These are phyloP conservation scores for Bipolaris gigantea DNA, from an alignment of 2,329 filamentous ascomycete species.

Conservation along the genomic window DNA sequence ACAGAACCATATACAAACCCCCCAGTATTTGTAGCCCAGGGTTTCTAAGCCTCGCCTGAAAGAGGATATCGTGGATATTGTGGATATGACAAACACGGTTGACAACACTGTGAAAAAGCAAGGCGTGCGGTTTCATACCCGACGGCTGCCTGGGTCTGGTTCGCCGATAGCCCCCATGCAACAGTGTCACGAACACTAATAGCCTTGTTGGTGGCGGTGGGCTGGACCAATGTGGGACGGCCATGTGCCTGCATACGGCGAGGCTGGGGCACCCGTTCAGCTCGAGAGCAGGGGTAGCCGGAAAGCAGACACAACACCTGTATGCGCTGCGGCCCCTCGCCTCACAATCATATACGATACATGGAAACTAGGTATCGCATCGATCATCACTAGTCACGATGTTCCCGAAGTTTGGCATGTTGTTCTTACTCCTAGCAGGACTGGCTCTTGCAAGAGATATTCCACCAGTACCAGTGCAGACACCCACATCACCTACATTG, in stretches of 20 bases:
- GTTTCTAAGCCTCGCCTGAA: background rate
- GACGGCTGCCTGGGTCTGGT: background rate
- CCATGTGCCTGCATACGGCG: background rate
- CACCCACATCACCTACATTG: background rate
- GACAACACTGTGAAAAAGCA: background rate
- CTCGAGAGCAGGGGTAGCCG: conserved; percentile 10
- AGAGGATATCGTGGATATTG: background rate
- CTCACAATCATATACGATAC: background rate
- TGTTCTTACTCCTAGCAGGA: background rate
- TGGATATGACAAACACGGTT: background rate
- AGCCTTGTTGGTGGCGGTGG: conserved; percentile 9
- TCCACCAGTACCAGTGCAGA: background rate
- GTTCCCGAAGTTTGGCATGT: background rate
- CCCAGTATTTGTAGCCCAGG: background rate
- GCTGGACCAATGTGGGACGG: conserved; percentile 2
- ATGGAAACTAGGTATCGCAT: background rate
- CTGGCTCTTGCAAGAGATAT: conserved; percentile 3
- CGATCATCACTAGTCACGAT: background rate
- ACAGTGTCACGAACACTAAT: background rate
- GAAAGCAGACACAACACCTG: background rate
- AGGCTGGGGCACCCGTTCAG: conserved; percentile 10
- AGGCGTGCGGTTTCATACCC: background rate
- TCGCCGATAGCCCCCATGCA: background rate
- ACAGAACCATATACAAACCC: background rate
- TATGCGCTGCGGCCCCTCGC: background rate